Conservation (phyloP, 768 basidiomycete species). For the Rhodotorula sphaerocarpa region DNA sequence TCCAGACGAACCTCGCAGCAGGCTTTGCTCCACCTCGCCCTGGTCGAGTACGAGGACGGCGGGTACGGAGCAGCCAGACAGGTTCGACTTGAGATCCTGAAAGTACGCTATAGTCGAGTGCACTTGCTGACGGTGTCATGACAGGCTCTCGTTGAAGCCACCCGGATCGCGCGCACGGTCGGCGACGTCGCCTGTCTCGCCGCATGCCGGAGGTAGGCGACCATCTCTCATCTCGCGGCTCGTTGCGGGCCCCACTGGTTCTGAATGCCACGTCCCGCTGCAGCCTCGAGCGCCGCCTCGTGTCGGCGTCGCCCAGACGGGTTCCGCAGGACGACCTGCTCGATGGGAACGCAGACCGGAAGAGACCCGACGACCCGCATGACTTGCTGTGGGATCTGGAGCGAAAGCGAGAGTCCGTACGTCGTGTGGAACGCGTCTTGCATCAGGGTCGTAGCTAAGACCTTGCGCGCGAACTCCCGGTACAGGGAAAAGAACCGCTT, state of each 20-base stretch:
- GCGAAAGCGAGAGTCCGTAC: not conserved
- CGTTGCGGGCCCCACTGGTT: too few relatives aligned
- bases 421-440: not conserved
- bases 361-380: not conserved
- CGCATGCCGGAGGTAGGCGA: conserved; percentile 1
- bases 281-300: conserved; percentile 8
- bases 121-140: fast-evolving
- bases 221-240: fast-evolving
- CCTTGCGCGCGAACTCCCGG: not conserved
- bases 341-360: not conserved
- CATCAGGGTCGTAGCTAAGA: too few relatives aligned
- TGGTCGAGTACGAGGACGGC: conserved; percentile 16
- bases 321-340: not conserved
- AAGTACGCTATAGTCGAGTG: too few relatives aligned
- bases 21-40: conserved; percentile 17
- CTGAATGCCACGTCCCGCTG: too few relatives aligned
- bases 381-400: conserved; percentile 12
- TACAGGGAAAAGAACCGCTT: not conserved
- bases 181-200: conserved; percentile 9
- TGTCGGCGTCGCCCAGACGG: too few relatives aligned
- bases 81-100: not conserved
- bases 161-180: conserved; percentile 9
- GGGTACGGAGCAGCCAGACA: not conserved
- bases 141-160: conserved; percentile 12
- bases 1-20: not conserved